Evolutionary conservation across 768 basidiomycete species (phyloP), one percentile per base, ranked within the genome.

Genomic region (Candolleomyces eurysporus): DNA sequence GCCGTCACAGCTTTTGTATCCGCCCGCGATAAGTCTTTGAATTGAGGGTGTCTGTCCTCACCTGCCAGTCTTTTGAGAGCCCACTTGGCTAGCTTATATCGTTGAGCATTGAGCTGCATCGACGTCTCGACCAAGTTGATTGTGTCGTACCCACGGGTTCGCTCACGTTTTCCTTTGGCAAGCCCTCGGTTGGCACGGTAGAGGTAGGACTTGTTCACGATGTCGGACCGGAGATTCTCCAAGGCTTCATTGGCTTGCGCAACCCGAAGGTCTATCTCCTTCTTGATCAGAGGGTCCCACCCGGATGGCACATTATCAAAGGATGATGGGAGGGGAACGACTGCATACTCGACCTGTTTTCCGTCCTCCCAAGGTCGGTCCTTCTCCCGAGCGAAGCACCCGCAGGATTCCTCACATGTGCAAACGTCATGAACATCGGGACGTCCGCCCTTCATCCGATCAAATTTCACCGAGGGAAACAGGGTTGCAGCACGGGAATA

Each of bases 1-100:
- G 39, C 22, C 17, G 59, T 60, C 5, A 60, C 42, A 6, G 59
- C 59, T 36, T 31, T 53, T 32, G 51, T 53, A 31, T 60, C 51
- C 42, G 19, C 26, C 4, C 50, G 8, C 5, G 36, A 5, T 10
- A 60, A 7, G 5, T 9, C 5, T 26, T 43, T 36, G 22, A 51
- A 60, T 1, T 32, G 26, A 13, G 54, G 39, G 54, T 56, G 19
- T 8, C 22, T 19, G 7, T 53, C 17, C 7, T 9, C 31, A 16
- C 5, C 40, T 4, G 21, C 51, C 4, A 60, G 51, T 4, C 51
- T 8, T 4, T 46, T 10, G 5, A 60, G 26, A 2, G 59, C 50
- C 59, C 59, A 60, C 4, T 5, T 3, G 8, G 50, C 50, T 2
- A 10, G 6, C 11, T 46, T 16, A 36, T 60, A 60, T 5, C 21